Evolutionary conservation across 257 asterid genomes (phyloP), one percentile per base, ranked within the genome.

Genomic region (Cinchona pubescens): DNA sequence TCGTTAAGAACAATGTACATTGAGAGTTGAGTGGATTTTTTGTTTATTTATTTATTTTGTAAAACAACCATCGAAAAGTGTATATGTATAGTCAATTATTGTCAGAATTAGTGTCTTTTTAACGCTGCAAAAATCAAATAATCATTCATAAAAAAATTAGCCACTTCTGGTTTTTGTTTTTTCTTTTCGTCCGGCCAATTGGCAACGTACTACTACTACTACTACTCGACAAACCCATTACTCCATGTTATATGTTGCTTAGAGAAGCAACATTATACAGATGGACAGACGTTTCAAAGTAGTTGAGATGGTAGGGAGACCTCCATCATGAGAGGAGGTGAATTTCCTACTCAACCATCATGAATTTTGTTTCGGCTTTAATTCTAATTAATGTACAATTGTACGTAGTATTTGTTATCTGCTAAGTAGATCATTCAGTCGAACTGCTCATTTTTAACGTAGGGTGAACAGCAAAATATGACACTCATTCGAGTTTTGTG

Each of bases 221-320:
- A n/a, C n/a, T n/a, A 38, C 51, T 66, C 23, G 35, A n/a, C 21
- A 23, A 66, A 40, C 53, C 34, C 53, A 66, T n/a, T 40, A 23
- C 15, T 38, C 16, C 71, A 40, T 37, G 76, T 59, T 13, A 37
- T 13, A 37, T 38, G 66, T 25, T 58, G 76, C 76, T 38, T 38
- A 73, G 51, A 60, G 69, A 61, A 60, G 68, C 68, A 73, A 60
- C 68, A 42, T 53, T 15, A 40, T 40, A 21, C 13, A 67, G 56
- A 67, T 19, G n/a, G 37, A 43, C 34, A 21, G 46, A 45, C 45
- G 66, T 35, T 34, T 4, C 66, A 64, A 66, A 75, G 73, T 49
- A 16, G 78, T 75, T 65, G 78, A 64, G 78, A 75, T 75, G 11
- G 78, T 64, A 64, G 63, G 35, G 46, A 64, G 14, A 23, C 5